Percentiles rank a stretch among this genome's conserved stretches.
phyloP scores from a whole-genome alignment of 208 protist species.

The Trypanosoma rangeli region DNA sequence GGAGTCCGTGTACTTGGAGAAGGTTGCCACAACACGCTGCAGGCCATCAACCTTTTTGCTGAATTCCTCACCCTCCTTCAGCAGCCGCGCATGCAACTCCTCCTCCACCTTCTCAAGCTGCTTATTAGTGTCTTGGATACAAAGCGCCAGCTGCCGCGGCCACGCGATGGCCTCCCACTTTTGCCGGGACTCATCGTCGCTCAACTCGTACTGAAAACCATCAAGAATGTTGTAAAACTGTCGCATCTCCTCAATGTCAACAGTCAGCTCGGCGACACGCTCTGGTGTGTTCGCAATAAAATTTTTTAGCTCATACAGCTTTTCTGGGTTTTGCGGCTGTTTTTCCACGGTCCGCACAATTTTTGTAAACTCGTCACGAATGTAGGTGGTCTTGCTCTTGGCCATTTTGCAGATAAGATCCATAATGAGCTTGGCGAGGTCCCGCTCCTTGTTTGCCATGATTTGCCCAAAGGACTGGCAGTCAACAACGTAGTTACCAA shows the following conservation, averaged over 20 bases:
- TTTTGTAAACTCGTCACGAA: conserved; percentile 86
- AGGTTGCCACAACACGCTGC: conserved; percentile 89
- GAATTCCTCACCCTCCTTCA: conserved; percentile 94
- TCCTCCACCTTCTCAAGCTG: conserved; percentile 91
- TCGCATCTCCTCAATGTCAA: conserved; percentile 87
- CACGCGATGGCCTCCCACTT: conserved; percentile 95
- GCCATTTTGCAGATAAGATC: conserved; percentile 89
- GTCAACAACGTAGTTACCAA: conserved; percentile 95
- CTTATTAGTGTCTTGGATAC: conserved; percentile 74
- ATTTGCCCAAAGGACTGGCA: conserved; percentile 92
- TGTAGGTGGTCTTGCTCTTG: conserved; percentile 62
- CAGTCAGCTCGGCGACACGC: conserved; percentile 64
- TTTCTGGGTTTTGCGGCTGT: conserved; percentile 85
- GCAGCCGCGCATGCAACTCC: conserved; percentile 88
- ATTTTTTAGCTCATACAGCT: conserved; percentile 88
- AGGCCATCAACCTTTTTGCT: conserved; percentile 91
- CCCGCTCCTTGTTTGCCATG: conserved; percentile 93
- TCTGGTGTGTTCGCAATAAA: conserved; percentile 89
- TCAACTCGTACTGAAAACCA: conserved; percentile 91
- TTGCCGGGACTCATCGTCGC: conserved; percentile 91
- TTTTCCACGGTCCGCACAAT: conserved; percentile 84
- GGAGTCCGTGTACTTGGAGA: conserved; percentile 93
- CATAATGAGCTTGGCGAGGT: conserved; percentile 92
- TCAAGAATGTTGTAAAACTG: conserved; percentile 94
- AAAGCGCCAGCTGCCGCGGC: conserved; percentile 87